These are phyloP conservation scores for Chaetomidium leptoderma DNA, from an alignment of 495 filamentous ascomycete genomes.

Conservation along the genomic window DNA sequence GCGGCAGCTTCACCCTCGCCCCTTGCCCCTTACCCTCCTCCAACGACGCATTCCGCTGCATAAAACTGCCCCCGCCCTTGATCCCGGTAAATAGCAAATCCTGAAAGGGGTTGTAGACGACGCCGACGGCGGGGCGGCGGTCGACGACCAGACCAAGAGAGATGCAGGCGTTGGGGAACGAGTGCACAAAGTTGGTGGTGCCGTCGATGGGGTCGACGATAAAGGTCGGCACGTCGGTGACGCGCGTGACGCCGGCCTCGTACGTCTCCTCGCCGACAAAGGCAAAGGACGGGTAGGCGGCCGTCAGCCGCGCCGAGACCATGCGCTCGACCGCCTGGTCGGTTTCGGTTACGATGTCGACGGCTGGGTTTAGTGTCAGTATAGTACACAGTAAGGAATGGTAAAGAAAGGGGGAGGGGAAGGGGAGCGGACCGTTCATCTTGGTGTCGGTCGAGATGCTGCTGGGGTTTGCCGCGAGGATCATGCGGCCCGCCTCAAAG, in stretches of 20 bases:
- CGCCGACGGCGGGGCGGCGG: constrained; percentile 63
- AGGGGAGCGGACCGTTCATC: constrained; percentile 65
- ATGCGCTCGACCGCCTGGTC: constrained; percentile 65
- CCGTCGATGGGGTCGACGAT: constrained; percentile 89
- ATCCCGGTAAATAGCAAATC: constrained; percentile 67
- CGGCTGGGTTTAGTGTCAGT: constrained; percentile 45
- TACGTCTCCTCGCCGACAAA: constrained; percentile 89
- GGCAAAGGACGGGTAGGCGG: constrained; percentile 62
- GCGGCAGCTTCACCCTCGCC: constrained; percentile 39
- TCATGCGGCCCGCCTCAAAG: constrained; percentile 74
- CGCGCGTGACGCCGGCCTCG: constrained; percentile 52
- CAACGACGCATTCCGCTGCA: constrained; percentile 40
- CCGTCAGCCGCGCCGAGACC: constrained; percentile 58
- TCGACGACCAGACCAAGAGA: constrained; percentile 70
- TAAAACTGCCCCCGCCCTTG: constrained; percentile 61
- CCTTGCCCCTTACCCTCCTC: constrained; percentile 25
- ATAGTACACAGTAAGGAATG: constrained; percentile 2
- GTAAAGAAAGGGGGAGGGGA: constrained; percentile 13
- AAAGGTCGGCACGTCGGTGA: constrained; percentile 74
- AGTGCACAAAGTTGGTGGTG: constrained; percentile 84
- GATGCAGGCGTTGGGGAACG: constrained; percentile 74
- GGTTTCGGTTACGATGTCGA: constrained; percentile 10
- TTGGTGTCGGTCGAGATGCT: constrained; percentile 63
- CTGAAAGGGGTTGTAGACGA: constrained; percentile 80
- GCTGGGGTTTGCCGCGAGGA: constrained; percentile 67